Evolutionary conservation across 441 rosid genomes (phyloP).

Genomic region (Capsella rubella): DNA sequence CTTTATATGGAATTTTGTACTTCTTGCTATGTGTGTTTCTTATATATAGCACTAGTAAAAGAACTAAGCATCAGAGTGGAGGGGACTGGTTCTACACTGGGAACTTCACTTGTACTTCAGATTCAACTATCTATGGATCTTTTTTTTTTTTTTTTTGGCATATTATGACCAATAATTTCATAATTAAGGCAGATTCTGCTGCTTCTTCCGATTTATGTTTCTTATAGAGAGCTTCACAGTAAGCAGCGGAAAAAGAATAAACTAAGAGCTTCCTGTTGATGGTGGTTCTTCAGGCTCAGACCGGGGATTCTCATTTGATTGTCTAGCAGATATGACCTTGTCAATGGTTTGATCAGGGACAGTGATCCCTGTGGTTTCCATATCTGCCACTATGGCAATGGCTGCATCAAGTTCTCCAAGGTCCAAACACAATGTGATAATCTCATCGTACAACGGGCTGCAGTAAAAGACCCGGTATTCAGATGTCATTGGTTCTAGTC

Average conservation of each 20-base stretch:
- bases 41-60: neutral
- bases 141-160: neutral
- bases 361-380: slow-evolving; percentile 77
- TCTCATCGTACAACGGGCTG: slow-evolving; percentile 90
- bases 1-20: too few species aligned
- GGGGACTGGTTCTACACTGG: neutral
- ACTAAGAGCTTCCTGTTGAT: slow-evolving; percentile 31
- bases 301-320: slow-evolving; percentile 48
- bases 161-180: slow-evolving; percentile 27
- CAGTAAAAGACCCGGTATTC: slow-evolving; percentile 26
- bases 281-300: slow-evolving; percentile 40
- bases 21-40: neutral
- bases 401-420: slow-evolving; percentile 93
- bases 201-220: slow-evolving; percentile 1
- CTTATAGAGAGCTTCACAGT: slow-evolving; percentile 22
- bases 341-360: slow-evolving; percentile 81
- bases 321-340: slow-evolving; percentile 80
- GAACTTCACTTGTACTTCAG: slow-evolving; percentile 13
- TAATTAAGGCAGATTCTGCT: slow-evolving; percentile 12
- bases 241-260: slow-evolving; percentile 23
- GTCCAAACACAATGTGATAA: slow-evolving; percentile 76
- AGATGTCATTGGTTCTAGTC: slow-evolving; percentile 23
- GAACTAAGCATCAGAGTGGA: slow-evolving; percentile 6
- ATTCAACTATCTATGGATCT: neutral
- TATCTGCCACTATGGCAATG: slow-evolving; percentile 85